Evolutionary conservation across 2,329 filamentous ascomycete genomes (phyloP).

Genomic region (Penicillium polonicum): DNA sequence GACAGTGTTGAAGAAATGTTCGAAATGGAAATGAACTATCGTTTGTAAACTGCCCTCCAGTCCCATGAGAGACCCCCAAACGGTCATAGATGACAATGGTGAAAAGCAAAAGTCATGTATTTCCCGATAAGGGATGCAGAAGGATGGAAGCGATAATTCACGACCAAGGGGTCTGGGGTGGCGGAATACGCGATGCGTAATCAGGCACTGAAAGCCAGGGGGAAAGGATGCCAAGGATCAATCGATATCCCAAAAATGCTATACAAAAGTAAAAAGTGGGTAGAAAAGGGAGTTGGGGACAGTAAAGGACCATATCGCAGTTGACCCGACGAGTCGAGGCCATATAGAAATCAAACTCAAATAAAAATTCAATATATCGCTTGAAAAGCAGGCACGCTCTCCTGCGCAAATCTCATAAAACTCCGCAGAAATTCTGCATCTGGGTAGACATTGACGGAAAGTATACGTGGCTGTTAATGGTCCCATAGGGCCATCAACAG

Average conservation of each 20-base stretch:
- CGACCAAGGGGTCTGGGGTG: background rate
- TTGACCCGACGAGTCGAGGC: constrained; percentile 12
- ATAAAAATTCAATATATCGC: constrained; percentile 16
- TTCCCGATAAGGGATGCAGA: background rate
- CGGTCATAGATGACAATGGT: constrained; percentile 11
- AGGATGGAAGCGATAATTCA: background rate
- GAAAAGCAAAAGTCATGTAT: background rate
- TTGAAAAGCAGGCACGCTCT: constrained; percentile 20
- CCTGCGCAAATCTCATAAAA: constrained; percentile 10
- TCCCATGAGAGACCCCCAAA: constrained; percentile 12
- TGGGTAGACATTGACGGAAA: constrained; percentile 2
- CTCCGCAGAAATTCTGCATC: constrained; percentile 14
- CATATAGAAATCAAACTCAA: constrained; percentile 15
- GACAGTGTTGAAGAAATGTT: background rate
- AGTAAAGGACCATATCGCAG: constrained; percentile 10
- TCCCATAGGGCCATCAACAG: background rate
- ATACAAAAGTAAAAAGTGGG: constrained; percentile 6
- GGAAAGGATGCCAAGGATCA: background rate
- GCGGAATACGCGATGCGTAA: background rate
- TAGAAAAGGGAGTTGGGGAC: background rate
- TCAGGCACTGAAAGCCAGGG: background rate
- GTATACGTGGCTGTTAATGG: background rate
- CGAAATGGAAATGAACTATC: constrained; percentile 14
- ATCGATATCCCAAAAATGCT: constrained; percentile 8
- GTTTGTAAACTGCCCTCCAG: constrained; percentile 18